Conservation (phyloP, 371 early-diverging fungal species). For the Coemansia sp. region DNA sequence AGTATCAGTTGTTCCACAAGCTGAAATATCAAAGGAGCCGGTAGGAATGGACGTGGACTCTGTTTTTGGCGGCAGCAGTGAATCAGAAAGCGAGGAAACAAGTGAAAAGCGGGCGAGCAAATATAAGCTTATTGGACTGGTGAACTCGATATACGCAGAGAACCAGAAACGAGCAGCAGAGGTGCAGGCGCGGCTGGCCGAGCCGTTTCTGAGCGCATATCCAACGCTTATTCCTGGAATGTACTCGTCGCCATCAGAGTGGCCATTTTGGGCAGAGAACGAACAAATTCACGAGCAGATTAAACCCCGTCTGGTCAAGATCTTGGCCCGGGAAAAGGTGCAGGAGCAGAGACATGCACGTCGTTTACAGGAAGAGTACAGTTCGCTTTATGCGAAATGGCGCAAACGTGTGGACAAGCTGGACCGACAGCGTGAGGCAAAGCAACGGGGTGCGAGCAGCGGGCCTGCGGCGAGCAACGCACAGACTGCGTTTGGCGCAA, state of each 20-base stretch:
- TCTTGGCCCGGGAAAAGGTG: conserved; percentile 46
- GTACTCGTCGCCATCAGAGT: conserved; percentile 56
- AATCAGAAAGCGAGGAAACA: background rate
- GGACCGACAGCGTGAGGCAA: conserved; percentile 55
- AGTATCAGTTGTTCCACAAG: conserved; percentile 19
- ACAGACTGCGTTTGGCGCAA: conserved; percentile 49
- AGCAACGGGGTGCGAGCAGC: conserved; percentile 31
- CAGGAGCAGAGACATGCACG: conserved; percentile 52
- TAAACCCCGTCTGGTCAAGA: conserved; percentile 44
- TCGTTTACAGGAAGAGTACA: conserved; percentile 56
- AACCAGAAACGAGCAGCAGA: conserved; percentile 58
- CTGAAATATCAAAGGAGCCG: background rate
- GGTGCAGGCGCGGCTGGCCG: conserved; percentile 22
- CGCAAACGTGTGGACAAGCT: conserved; percentile 53
- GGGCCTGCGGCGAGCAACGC: conserved; percentile 44
- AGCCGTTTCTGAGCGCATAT: conserved; percentile 40
- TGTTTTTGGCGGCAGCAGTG: background rate
- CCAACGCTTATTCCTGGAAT: conserved; percentile 53
- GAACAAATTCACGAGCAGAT: conserved; percentile 47
- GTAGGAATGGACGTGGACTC: conserved; percentile 1
- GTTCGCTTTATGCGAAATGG: conserved; percentile 56
- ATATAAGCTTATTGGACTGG: conserved; percentile 23
- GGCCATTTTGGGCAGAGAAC: conserved; percentile 63
- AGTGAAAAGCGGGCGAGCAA: background rate
- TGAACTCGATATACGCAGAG: conserved; percentile 58